A percentile compares a stretch with the other conserved stretches of the same genome.
Evolutionary conservation across 352 stramenopile genomes (phyloP).

Genomic region (Globisporangium heterothallicum): DNA sequence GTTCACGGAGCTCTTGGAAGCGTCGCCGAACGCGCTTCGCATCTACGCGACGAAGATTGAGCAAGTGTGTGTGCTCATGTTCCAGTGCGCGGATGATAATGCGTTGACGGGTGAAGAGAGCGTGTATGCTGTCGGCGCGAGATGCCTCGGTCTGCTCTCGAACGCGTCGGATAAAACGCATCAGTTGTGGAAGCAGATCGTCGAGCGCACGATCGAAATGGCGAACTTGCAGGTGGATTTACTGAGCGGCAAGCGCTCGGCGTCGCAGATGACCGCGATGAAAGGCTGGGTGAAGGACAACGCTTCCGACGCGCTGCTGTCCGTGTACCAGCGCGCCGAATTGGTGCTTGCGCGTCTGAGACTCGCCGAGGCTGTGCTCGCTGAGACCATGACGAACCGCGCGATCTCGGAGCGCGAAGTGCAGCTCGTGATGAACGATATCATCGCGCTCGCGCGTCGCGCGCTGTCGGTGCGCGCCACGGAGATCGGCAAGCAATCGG

Average conservation of each 20-base stretch:
- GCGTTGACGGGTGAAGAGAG: constrained; percentile 18
- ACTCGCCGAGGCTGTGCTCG: constrained; percentile 31
- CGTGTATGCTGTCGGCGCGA: constrained; percentile 18
- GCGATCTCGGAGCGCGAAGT: constrained; percentile 73
- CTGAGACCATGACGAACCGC: constrained; percentile 37
- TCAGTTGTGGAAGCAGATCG: constrained; percentile 58
- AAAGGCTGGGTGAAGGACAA: constrained; percentile 63
- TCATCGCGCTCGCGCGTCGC: constrained; percentile 51
- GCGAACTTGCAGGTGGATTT: constrained; percentile 63
- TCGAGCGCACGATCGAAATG: constrained; percentile 52
- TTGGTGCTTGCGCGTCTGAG: constrained; percentile 33
- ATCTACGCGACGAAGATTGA: constrained; percentile 65
- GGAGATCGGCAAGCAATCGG: constrained; percentile 77
- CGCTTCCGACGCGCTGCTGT: constrained; percentile 23
- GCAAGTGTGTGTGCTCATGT: constrained; percentile 27
- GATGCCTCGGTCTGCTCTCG: constrained; percentile 45
- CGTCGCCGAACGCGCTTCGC: constrained; percentile 48
- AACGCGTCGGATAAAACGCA: constrained; percentile 63
- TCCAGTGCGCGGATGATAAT: constrained; percentile 26
- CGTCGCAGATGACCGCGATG: constrained; percentile 26
- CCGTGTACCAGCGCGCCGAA: constrained; percentile 58
- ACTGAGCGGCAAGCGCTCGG: constrained; percentile 47
- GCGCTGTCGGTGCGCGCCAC: constrained; percentile 57
- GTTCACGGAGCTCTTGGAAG: constrained; percentile 39
- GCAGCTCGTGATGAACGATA: constrained; percentile 50